Conservation (phyloP, 805 yeast species). For the Torulaspora delbrueckii region DNA sequence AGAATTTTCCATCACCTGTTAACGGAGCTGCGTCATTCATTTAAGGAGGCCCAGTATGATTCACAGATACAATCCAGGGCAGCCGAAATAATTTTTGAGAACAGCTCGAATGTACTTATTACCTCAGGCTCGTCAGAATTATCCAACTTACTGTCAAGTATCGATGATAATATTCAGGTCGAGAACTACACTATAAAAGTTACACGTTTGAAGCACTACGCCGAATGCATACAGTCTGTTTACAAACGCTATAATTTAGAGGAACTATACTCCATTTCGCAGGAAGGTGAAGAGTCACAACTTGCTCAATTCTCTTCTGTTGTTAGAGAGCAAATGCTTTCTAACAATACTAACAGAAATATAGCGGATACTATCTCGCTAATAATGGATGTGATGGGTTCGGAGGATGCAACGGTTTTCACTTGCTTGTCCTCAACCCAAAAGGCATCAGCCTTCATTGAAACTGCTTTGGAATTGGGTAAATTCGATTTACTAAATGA, state of each 20-base stretch:
- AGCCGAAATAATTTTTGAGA: constrained; percentile 21
- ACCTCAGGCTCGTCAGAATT: constrained; percentile 3
- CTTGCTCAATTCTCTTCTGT: constrained; percentile 23
- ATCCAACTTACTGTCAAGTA: constrained; percentile 10
- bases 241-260: constrained; percentile 16
- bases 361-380: constrained; percentile 2
- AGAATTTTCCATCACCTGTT: constrained; percentile 15
- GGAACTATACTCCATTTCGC: constrained; percentile 20
- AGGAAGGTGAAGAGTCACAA: constrained; percentile 24
- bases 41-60: not conserved
- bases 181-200: constrained; percentile 9
- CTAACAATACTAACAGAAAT: not conserved
- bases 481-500: constrained; percentile 26
- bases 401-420: constrained; percentile 14
- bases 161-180: constrained; percentile 11
- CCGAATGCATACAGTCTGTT: constrained; percentile 14
- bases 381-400: constrained; percentile 3
- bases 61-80: constrained; percentile 4
- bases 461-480: constrained; percentile 29
- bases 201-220: constrained; percentile 13
- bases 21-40: not conserved
- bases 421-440: constrained; percentile 12
- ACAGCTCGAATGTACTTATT: constrained; percentile 14
- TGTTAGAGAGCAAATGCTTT: constrained; percentile 1
- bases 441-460: constrained; percentile 22